Percentiles rank a stretch among this genome's conserved stretches.
Evolutionary conservation across 2,329 filamentous ascomycete genomes (phyloP).

Genomic region (Nemania sp.): DNA sequence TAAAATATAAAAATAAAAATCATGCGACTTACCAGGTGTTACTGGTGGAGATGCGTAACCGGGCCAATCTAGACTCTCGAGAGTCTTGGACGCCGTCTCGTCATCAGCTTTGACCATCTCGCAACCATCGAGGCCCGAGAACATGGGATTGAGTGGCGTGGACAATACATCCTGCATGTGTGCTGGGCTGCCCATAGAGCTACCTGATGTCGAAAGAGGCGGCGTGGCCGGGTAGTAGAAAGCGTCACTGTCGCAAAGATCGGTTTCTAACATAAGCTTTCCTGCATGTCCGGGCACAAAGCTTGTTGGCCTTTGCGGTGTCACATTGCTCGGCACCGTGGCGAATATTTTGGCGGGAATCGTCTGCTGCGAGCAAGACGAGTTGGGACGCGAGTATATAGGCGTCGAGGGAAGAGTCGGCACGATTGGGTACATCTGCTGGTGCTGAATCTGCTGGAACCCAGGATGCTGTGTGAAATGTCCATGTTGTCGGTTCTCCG

Average conservation of each 20-base stretch:
- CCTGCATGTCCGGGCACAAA: conserved; percentile 34
- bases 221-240: conserved; percentile 84
- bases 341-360: conserved; percentile 56
- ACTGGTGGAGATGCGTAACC: conserved; percentile 79
- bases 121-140: conserved; percentile 70
- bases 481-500: conserved; percentile 73
- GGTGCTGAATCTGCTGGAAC: conserved; percentile 55
- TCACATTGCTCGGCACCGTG: conserved; percentile 66
- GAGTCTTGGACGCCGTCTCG: conserved; percentile 71
- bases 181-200: conserved; percentile 83
- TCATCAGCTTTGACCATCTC: conserved; percentile 72
- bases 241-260: conserved; percentile 64
- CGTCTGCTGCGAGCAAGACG: conserved; percentile 63
- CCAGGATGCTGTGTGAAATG: conserved; percentile 71
- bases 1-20: conserved; percentile 7
- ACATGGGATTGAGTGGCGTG: conserved; percentile 81
- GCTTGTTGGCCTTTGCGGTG: conserved; percentile 79
- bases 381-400: conserved; percentile 67
- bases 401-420: conserved; percentile 64
- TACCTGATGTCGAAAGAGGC: conserved; percentile 81
- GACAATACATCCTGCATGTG: conserved; percentile 71
- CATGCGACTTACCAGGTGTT: conserved; percentile 76
- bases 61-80: conserved; percentile 75
- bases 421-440: conserved; percentile 58
- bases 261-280: conserved; percentile 72